Conservation (phyloP, 441 rosid genomes). For the Omphalea diandra region DNA sequence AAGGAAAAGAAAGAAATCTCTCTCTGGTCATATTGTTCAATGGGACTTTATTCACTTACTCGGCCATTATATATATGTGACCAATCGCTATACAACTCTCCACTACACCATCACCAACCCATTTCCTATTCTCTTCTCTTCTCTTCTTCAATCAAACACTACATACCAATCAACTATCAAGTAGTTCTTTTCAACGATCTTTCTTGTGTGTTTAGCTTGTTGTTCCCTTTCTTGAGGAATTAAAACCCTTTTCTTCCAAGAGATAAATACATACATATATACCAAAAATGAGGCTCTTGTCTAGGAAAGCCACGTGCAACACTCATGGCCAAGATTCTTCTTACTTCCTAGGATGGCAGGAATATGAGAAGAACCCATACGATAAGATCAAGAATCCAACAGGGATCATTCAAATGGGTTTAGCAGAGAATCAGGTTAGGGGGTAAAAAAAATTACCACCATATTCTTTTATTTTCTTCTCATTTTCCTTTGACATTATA, state of each 20-base stretch:
- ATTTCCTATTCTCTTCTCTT: slow-evolving; percentile 1
- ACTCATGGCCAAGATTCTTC: slow-evolving; percentile 94
- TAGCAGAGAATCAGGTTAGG: slow-evolving; percentile 97
- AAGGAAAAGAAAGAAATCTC: slow-evolving; percentile 11
- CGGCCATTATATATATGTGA: slow-evolving; percentile 25
- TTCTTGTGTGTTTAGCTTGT: no score
- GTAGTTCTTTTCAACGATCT: no score
- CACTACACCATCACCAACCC: slow-evolving; percentile 26
- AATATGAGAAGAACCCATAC: slow-evolving; percentile 88
- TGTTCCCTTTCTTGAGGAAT: no score
- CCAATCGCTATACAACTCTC: slow-evolving; percentile 1
- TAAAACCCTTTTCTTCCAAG: no score
- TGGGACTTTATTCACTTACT: not conserved
- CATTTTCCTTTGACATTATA: no score
- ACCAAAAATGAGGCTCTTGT: slow-evolving; percentile 56
- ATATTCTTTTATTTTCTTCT: no score
- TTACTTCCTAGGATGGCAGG: slow-evolving; percentile 91
- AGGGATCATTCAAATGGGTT: slow-evolving; percentile 97
- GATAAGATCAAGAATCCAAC: slow-evolving; percentile 60
- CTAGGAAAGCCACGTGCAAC: slow-evolving; percentile 73
- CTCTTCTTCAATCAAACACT: not conserved
- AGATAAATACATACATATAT: no score
- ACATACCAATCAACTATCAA: no score
- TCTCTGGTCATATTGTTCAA: slow-evolving; percentile 27
- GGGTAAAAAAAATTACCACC: no score